Evolutionary conservation across 768 basidiomycete species (phyloP), one percentile per base, ranked within the genome.

Genomic region (Lactifluus rugatus): DNA sequence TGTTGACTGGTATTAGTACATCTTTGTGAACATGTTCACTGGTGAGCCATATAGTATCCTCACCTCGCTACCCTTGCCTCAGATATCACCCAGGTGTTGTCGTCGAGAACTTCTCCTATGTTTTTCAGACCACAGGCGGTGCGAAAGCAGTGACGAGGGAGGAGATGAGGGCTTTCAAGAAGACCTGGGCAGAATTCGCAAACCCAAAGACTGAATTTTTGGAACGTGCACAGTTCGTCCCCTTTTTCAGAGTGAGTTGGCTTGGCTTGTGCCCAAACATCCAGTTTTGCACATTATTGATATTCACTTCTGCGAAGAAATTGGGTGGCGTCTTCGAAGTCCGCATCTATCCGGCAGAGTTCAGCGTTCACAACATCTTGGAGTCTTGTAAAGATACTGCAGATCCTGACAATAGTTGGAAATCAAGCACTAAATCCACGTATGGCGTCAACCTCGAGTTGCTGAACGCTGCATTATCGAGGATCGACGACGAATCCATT

Each of bases 21-120:
- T 97, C 66, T 93, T 97, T 70, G 81, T 89, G 62, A 96, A 95
- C 72, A 83, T 96, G 84, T 94, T 94, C 70, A 93, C 91, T 71
- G 91, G 89, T 86, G 64, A 57, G 73, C 16, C 32, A 61, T 13
- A 5, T 36, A 32, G 28, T 57, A 8, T 46, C 16, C 3, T 25
- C 21, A 10, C n/a, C 16, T 32, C 8, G 10, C 28, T 14, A 54
- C 48, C 31, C n/a, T 34, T 28, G 28, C 7, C 6, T 42, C 48
- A 6, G 6, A 25, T 17, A 21, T 47, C 2, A 55, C 25, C 11
- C 56, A 82, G 83, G 84, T 87, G 89, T 94, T 60, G 86, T 95
- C 54, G 93, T 95, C 64, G 87, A 97, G 71, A 93, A 87, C 67
- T 97, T 98, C 71, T 90, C 91, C 19, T 96, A 94, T 70, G 90